Conservation (phyloP, 345 rosid genomes). For the Hypericum perforatum region DNA sequence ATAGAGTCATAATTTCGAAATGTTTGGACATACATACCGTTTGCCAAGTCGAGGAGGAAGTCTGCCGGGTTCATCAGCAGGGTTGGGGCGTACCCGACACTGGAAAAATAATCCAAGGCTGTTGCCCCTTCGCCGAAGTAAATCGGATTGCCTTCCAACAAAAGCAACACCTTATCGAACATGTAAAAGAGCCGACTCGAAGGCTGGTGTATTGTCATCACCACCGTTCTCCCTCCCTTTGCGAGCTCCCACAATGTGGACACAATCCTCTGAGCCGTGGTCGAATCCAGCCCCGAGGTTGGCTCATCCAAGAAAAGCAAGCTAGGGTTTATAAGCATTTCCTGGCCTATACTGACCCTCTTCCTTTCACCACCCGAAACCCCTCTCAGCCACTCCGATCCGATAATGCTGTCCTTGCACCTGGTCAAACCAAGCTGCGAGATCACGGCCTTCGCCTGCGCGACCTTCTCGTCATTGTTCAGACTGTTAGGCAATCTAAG, state of each 20-base stretch:
- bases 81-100: conserved; percentile 24
- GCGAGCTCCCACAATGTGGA: conserved; percentile 19
- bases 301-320: conserved; percentile 25
- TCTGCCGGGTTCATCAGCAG: conserved; percentile 31
- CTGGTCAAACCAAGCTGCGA: conserved; percentile 20
- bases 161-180: conserved; percentile 25
- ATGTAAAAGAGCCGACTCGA: conserved; percentile 21
- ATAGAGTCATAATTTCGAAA: no score
- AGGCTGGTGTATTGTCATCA: conserved; percentile 31
- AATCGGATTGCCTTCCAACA: conserved; percentile 18
- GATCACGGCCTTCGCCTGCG: conserved; percentile 16
- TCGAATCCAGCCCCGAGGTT: conserved; percentile 27
- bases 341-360: conserved; percentile 29
- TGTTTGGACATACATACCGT: conserved; percentile 6
- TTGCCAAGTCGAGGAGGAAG: conserved; percentile 27
- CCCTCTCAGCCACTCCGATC: conserved; percentile 20
- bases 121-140: conserved; percentile 25
- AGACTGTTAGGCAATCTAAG: conserved; percentile 19
- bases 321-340: conserved; percentile 25
- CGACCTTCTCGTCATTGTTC: conserved; percentile 13
- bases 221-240: conserved; percentile 22
- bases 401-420: conserved; percentile 22
- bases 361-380: conserved; percentile 29
- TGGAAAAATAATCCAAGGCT: conserved; percentile 26
- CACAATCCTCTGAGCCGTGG: conserved; percentile 16